Base-by-base conservation (phyloP, 331 rosid genomes). In the Quercus tomentella region DNA sequence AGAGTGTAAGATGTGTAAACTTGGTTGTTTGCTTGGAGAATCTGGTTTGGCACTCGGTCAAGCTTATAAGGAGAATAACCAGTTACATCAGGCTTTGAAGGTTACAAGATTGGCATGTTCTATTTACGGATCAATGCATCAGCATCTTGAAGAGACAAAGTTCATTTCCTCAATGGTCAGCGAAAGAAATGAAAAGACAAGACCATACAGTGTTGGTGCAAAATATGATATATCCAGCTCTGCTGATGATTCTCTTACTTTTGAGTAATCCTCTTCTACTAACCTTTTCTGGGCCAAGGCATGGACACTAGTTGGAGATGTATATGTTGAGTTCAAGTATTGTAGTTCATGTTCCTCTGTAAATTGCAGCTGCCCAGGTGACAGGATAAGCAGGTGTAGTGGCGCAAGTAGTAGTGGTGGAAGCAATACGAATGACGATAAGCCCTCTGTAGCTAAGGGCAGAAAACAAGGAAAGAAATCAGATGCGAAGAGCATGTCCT, bases 91-190 rank as follows among this genome's bases (percentile, higher is more conserved):
- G 80, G 90, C 98, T 82, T 87, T 92, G 70, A 92, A 92, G 80
- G 94, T 94, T 51, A 89, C 92, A 84, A 91, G 90, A 83, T 87
- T 94, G 84, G 96, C 97, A 4, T 94, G 92, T 73, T 91, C 97
- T 84, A 89, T 91, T 57, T 94, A 94, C 80, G 98, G 98, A 84
- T 94, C 98, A 80, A 94, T 94, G 98, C 98, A 97, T 78, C 84
- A 88, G 70, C 94, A 92, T 89, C 92, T 94, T 77, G 93, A 86
- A 80, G 97, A 94, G 67, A 84, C 97, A 7, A 84, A 76, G 41
- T 94, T 94, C 83, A 87, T 94, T 82, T 92, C 98, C 69, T 94
- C 98, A 56, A 89, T 92, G 97, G 85, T 75, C 70, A 84, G 90
- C 56, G 79, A 87, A 76, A 77, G 81, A 78, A 86, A 77, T 81